Evolutionary conservation across 495 filamentous ascomycete genomes (phyloP).

Genomic region (Hyaloscypha variabilis): DNA sequence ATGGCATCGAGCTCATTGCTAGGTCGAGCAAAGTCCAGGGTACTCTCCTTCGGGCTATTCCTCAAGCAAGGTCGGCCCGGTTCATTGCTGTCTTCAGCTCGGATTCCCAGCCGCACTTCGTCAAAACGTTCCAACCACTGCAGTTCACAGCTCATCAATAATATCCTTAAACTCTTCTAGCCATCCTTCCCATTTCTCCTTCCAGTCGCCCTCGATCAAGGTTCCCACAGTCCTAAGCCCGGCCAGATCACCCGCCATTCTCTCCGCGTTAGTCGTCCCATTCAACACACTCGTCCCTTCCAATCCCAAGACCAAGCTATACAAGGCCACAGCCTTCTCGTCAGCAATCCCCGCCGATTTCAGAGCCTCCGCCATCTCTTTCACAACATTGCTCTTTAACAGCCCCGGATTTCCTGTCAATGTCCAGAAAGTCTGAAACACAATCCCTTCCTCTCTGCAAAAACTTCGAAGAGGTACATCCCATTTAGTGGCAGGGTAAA

Average conservation of each 20-base stretch:
- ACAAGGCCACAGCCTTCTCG: conserved; percentile 59
- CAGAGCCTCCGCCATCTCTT: conserved; percentile 53
- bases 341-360: conserved; percentile 43
- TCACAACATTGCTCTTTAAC: conserved; percentile 52
- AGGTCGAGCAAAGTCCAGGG: background rate
- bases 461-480: conserved; percentile 64
- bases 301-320: conserved; percentile 67
- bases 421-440: conserved; percentile 83
- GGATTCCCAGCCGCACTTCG: background rate
- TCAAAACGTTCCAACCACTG: background rate
- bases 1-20: too few species aligned
- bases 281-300: conserved; percentile 62
- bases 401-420: conserved; percentile 71
- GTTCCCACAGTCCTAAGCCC: conserved; percentile 50
- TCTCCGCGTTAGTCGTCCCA: conserved; percentile 64
- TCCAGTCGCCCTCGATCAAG: conserved; percentile 45
- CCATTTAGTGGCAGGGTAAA: conserved; percentile 61
- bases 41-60: background rate
- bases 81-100: background rate
- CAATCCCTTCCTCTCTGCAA: conserved; percentile 59
- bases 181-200: conserved; percentile 47
- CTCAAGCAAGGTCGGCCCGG: background rate
- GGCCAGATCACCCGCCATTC: conserved; percentile 69
- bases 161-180: conserved; percentile 48
- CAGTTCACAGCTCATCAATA: conserved; percentile 42